phyloP scores from a whole-genome alignment of 2,329 filamentous ascomycete species.

The Fusarium sp. region DNA sequence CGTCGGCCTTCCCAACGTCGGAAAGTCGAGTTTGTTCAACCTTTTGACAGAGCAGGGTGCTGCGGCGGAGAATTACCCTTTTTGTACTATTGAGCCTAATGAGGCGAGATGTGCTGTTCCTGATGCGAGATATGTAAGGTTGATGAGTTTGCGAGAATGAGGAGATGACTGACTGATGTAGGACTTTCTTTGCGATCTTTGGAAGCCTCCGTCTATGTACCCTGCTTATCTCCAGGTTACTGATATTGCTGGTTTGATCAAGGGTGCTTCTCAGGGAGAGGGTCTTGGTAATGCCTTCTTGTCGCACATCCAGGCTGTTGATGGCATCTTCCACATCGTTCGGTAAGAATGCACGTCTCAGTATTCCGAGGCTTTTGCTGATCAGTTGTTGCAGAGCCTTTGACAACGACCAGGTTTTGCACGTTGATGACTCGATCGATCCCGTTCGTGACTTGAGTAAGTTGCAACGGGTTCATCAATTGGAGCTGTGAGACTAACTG shows the following conservation, averaged over 20 bases:
- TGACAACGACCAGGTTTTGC: conserved; percentile 59
- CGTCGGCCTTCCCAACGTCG: conserved; percentile 60
- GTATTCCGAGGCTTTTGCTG: background rate
- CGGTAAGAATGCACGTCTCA: conserved; percentile 42
- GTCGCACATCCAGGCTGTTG: conserved; percentile 60
- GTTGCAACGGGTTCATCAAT: conserved; percentile 30
- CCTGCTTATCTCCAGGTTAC: conserved; percentile 59
- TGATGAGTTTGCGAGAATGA: background rate
- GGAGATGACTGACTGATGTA: conserved; percentile 25
- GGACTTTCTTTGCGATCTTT: conserved; percentile 59
- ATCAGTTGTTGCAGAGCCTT: conserved; percentile 51
- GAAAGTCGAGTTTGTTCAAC: conserved; percentile 60
- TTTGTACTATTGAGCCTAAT: conserved; percentile 61
- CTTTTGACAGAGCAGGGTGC: conserved; percentile 60
- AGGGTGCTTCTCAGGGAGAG: conserved; percentile 58
- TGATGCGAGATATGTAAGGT: conserved; percentile 57
- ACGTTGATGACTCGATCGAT: conserved; percentile 61
- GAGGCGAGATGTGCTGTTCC: conserved; percentile 60
- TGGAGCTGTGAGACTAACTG: conserved; percentile 4
- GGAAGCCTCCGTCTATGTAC: conserved; percentile 60
- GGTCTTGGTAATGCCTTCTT: conserved; percentile 60
- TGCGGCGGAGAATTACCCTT: conserved; percentile 59
- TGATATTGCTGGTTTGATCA: conserved; percentile 60
- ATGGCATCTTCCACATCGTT: conserved; percentile 60
- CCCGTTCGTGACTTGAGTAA: conserved; percentile 57